Percentiles rank a stretch among this genome's conserved stretches.
These are phyloP conservation scores for Phytopythium litorale DNA, from an alignment of 352 stramenopile species.

Conservation along the genomic window DNA sequence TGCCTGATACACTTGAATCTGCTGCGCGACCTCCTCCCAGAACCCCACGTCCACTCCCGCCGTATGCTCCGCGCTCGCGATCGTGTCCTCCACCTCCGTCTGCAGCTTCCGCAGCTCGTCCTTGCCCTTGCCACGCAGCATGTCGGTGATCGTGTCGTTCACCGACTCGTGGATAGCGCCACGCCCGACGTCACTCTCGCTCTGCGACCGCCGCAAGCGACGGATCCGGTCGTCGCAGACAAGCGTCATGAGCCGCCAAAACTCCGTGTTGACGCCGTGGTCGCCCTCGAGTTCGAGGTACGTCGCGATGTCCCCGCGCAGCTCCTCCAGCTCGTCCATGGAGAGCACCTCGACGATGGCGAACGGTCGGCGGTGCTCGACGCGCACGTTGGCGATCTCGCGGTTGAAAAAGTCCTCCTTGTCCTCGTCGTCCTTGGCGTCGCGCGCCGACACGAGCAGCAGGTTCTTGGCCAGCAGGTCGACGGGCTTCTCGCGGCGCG, in stretches of 20 bases:
- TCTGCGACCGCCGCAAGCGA: constrained; percentile 51
- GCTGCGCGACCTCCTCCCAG: constrained; percentile 91
- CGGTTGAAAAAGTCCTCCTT: constrained; percentile 28
- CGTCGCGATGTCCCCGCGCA: constrained; percentile 85
- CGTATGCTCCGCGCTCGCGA: constrained; percentile 45
- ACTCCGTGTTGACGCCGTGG: constrained; percentile 63
- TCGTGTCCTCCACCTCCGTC: constrained; percentile 62
- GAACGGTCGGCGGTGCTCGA: constrained; percentile 75
- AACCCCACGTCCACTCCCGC: constrained; percentile 90
- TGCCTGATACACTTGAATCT: constrained; percentile 92
- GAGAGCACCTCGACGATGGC: constrained; percentile 75
- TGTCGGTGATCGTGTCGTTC: constrained; percentile 84
- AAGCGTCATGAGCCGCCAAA: constrained; percentile 83
- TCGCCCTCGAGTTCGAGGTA: constrained; percentile 86
- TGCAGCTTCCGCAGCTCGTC: constrained; percentile 44
- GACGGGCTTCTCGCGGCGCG: constrained; percentile 94
- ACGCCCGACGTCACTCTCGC: constrained; percentile 62
- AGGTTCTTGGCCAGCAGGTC: constrained; percentile 98
- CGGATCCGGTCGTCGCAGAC: constrained; percentile 77
- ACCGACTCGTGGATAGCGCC: constrained; percentile 85
- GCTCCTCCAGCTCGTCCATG: constrained; percentile 73
- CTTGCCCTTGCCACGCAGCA: constrained; percentile 83
- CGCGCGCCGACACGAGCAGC: constrained; percentile 88
- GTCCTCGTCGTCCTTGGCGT: constrained; percentile 61
- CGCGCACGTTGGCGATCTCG: constrained; percentile 50